Percentiles rank a stretch among this genome's conserved stretches.
Evolutionary conservation across 2,329 filamentous ascomycete genomes (phyloP).

Genomic region (Pezicula rhizophila): DNA sequence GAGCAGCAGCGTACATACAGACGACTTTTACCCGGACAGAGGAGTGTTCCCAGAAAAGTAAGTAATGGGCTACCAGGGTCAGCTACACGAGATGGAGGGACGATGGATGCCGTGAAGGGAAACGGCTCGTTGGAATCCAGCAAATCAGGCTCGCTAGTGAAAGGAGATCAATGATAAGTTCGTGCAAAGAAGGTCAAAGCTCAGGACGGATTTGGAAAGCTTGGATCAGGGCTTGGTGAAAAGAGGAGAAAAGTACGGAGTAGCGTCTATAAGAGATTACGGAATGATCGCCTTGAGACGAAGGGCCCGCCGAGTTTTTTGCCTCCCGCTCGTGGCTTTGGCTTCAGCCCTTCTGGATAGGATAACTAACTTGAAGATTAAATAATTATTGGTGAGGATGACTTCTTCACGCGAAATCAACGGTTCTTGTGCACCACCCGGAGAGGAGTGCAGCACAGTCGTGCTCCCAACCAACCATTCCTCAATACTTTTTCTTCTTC

Average conservation of each 20-base stretch:
- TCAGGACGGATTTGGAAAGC: not conserved
- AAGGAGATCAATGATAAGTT: not conserved
- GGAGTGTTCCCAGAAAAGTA: not conserved
- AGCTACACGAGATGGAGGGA: not conserved
- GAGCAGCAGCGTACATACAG: no score
- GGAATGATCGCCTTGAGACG: slow-evolving; percentile 1
- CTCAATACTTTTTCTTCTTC: no score
- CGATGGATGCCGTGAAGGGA: no score
- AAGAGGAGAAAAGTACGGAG: not conserved
- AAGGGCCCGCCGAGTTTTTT: not conserved
- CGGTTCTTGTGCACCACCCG: not conserved
- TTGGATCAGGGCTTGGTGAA: not conserved
- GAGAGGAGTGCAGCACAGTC: not conserved
- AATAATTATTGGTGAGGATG: no score
- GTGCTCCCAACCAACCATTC: no score
- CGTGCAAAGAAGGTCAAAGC: not conserved
- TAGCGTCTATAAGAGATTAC: not conserved
- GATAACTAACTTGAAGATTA: no score
- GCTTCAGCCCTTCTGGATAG: not conserved
- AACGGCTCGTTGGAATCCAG: not conserved
- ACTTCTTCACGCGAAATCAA: no score
- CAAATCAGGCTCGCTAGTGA: not conserved
- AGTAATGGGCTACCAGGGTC: not conserved
- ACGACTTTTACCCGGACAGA: not conserved
- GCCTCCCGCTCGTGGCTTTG: not conserved